phyloP scores from a whole-genome alignment of 306 rosid species.

The Prunus padus region DNA sequence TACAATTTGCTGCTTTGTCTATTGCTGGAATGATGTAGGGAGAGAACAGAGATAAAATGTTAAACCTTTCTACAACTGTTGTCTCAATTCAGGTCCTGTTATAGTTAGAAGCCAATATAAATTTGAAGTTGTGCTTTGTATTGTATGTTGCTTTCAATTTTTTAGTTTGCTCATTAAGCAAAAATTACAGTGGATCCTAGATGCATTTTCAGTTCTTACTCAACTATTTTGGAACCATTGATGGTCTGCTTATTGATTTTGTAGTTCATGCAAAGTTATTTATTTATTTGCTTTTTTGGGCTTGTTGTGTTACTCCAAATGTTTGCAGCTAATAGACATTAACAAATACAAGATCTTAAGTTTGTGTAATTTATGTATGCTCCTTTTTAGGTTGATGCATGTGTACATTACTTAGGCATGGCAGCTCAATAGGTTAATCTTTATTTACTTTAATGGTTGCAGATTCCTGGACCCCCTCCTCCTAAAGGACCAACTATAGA shows the following conservation, averaged over 20 bases:
- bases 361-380: neutral
- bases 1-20: neutral
- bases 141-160: neutral
- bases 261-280: neutral
- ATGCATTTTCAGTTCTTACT: neutral
- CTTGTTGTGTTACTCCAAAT: neutral
- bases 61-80: neutral
- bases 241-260: neutral
- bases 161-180: neutral
- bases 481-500: slow-evolving; percentile 53
- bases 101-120: neutral
- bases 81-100: neutral
- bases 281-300: neutral
- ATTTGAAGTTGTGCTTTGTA: neutral
- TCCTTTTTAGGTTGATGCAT: neutral
- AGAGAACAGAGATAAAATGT: neutral
- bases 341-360: neutral
- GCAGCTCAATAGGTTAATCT: neutral
- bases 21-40: neutral
- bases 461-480: slow-evolving; percentile 80
- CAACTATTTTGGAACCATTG: neutral
- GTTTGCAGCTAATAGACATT: neutral
- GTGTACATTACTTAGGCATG: neutral
- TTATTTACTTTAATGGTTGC: slow-evolving; percentile 26
- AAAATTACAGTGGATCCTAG: neutral